Evolutionary conservation across 192 early-diverging fungal species (phyloP).

Genomic region (Umbelopsis vinacea): DNA sequence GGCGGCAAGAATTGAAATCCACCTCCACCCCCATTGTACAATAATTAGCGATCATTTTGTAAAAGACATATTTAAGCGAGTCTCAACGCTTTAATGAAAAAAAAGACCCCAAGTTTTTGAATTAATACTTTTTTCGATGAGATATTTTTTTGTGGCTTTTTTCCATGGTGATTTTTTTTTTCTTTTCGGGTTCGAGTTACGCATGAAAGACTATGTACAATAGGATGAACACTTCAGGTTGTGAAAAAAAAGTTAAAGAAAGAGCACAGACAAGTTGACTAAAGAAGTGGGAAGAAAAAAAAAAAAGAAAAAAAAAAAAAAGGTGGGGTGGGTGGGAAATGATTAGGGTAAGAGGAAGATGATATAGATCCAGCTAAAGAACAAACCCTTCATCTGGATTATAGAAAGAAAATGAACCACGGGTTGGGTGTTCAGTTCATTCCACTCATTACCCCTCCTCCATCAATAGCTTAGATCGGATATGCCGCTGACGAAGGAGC

Average conservation of each 20-base stretch:
- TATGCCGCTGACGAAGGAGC: not conserved
- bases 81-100: no score
- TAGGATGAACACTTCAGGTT: not conserved
- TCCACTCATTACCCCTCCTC: not conserved
- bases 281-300: no score
- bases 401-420: not conserved
- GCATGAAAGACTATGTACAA: constrained; percentile 8
- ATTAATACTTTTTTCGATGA: constrained; percentile 4
- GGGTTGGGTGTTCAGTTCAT: not conserved
- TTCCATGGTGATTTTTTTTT: not conserved
- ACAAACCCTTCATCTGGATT: not conserved
- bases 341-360: not conserved
- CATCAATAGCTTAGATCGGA: not conserved
- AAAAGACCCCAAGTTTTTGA: not conserved
- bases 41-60: not conserved
- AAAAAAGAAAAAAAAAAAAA: no score
- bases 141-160: not conserved
- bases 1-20: not conserved
- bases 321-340: no score
- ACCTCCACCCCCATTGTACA: not conserved
- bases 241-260: not conserved
- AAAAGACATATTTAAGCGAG: not conserved
- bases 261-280: not conserved
- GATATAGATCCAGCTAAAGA: not conserved
- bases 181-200: not conserved